Conservation (phyloP, 2,329 filamentous ascomycete species). For the Dactylonectria estremocensis region DNA sequence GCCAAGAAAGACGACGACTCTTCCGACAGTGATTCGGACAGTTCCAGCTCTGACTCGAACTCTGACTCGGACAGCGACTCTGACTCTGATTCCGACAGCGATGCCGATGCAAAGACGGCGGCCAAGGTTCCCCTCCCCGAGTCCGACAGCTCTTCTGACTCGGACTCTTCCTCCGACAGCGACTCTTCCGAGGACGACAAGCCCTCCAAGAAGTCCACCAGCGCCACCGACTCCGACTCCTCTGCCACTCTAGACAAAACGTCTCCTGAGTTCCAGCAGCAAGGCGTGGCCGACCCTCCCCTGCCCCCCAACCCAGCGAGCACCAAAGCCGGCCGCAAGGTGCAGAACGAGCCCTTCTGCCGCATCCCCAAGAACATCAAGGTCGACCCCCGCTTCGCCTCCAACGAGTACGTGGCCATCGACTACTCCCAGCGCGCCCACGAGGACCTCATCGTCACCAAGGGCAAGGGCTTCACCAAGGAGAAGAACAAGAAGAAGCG, state of each 20-base stretch:
- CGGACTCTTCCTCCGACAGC: slow-evolving; percentile 55
- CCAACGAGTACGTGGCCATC: slow-evolving; percentile 87
- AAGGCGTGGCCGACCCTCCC: slow-evolving; percentile 60
- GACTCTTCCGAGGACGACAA: slow-evolving; percentile 53
- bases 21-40: slow-evolving; percentile 48
- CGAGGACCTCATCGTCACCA: slow-evolving; percentile 89
- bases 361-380: slow-evolving; percentile 79
- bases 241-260: slow-evolving; percentile 67
- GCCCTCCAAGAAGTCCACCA: slow-evolving; percentile 39
- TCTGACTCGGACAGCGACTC: slow-evolving; percentile 59
- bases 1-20: slow-evolving; percentile 51
- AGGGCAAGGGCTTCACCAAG: slow-evolving; percentile 98
- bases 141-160: slow-evolving; percentile 55
- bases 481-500: slow-evolving; percentile 99
- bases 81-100: slow-evolving; percentile 53
- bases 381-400: slow-evolving; percentile 79
- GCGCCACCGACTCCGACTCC: slow-evolving; percentile 56
- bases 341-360: slow-evolving; percentile 80
- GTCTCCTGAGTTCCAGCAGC: slow-evolving; percentile 56
- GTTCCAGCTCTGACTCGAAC: slow-evolving; percentile 44
- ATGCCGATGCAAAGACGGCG: slow-evolving; percentile 55
- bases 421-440: slow-evolving; percentile 92
- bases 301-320: slow-evolving; percentile 66
- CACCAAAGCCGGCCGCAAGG: slow-evolving; percentile 59
- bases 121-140: slow-evolving; percentile 61